Evolutionary conservation across 2,329 filamentous ascomycete genomes (phyloP), one percentile per base, ranked within the genome.

Genomic region (Xylariomycetidae sp.): DNA sequence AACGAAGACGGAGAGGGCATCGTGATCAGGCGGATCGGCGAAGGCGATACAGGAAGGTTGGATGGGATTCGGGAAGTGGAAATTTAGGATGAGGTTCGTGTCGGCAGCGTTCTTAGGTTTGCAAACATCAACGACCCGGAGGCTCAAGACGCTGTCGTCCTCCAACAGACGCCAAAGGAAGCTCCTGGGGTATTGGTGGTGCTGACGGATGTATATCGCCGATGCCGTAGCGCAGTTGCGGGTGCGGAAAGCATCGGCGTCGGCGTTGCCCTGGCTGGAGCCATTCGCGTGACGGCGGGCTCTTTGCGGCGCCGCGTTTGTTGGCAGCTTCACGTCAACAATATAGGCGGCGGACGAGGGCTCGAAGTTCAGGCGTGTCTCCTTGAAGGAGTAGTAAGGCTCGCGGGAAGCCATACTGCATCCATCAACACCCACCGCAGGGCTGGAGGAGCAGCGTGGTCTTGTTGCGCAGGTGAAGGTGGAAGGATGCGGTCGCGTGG

Each of bases 131-230:
- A 85, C 78, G 25, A 79, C 80, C 53, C 86, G 83, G 31, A 98
- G 71, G 61, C 92, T 90, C 48, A 98, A 70, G 42, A 87, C 69
- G 46, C 76, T 84, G 52, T 79, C 78, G 50, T 86, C 79, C 52
- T 94, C 83, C 40, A 95, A 64, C 24, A 96, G 73, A 48, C 90
- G 78, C 92, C 92, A 98, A 29, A 95, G 72, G 55, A 96, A 93
- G 59, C 78, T 86, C 54, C 85, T 80, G 24, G 92, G 92, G 43
- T 82, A 80, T 43, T 74, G 69, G 52, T 83, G 77, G 57, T 82
- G 75, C 57, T 76, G 75, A 35, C 92, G 79, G 60, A 94, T 88
- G 65, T 86, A 95, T 35, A 96, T 73, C 3, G 86, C 87, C 18
- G 86, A 82, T 19, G 88, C 76, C 2, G 71, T 80, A 17, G 90